These are phyloP conservation scores for Penicillium coffeae DNA, from an alignment of 495 filamentous ascomycete genomes.

Conservation along the genomic window DNA sequence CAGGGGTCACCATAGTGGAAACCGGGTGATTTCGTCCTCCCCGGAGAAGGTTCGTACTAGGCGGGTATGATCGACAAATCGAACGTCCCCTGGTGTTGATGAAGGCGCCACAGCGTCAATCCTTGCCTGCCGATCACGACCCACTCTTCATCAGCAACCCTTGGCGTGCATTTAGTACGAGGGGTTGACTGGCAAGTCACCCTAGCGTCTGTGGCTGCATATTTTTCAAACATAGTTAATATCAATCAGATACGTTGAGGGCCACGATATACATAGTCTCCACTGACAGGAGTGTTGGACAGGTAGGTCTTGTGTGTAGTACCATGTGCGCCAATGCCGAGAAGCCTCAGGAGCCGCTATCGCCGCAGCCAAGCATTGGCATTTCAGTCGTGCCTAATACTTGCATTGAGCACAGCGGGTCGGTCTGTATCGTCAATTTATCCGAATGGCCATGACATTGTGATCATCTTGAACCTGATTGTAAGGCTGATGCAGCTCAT, in stretches of 20 bases:
- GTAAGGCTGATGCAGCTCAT: background rate
- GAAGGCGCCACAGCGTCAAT: constrained; percentile 16
- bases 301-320: too few relatives aligned
- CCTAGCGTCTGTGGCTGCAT: background rate
- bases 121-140: constrained; percentile 17
- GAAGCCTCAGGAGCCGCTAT: too few relatives aligned
- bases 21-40: constrained; percentile 11
- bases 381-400: constrained; percentile 1
- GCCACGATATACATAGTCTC: too few relatives aligned
- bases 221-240: too few relatives aligned
- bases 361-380: constrained; percentile 11
- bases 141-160: constrained; percentile 12
- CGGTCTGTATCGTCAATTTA: constrained; percentile 6
- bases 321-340: too few relatives aligned
- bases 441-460: too few relatives aligned
- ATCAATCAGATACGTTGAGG: too few relatives aligned
- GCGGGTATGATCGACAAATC: constrained; percentile 21
- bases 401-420: background rate
- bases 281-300: too few relatives aligned
- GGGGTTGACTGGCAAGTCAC: background rate
- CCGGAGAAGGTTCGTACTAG: constrained; percentile 20
- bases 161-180: constrained; percentile 11
- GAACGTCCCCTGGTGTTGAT: constrained; percentile 16
- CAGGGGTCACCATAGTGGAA: too few relatives aligned
- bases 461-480: too few relatives aligned